Evolutionary conservation across 139 green algal species (phyloP), one percentile per base, ranked within the genome.

Genomic region (Medakamo hakoo): DNA sequence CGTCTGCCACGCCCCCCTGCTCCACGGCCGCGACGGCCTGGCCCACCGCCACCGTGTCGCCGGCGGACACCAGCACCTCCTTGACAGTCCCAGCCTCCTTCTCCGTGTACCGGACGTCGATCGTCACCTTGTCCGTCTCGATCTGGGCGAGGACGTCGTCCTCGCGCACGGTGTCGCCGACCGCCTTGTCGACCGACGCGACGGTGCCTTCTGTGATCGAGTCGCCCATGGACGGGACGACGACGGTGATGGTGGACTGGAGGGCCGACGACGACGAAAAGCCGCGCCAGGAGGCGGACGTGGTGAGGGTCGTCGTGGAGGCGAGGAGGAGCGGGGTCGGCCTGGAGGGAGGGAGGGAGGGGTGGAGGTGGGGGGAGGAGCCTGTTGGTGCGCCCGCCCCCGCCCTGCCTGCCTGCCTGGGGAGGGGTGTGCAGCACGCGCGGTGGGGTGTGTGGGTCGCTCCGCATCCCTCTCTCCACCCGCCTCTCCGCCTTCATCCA

Each of bases 61-160:
- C 83, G 59, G 85, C 78, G 20, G 78, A 75, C 0, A 94, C 76
- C 24, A 87, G 65, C 26, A 94, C 62, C 9, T 76, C 32, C 24
- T 64, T 81, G 19, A 95, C 27, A 3, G 69, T 67, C 22, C 82
- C 86, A 1, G 78, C 64, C 9, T 68, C 61, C 58, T 75, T 78
- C 29, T 73, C 63, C 3, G 75, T 81, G 75, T 89, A 95, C 67
- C 85, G 88, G 49, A 94, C 77, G 63, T 94, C 85, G n/a, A 95
- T 89, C 0, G 82, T 91, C 30, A 95, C 88, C 64, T 95, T 99
- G 74, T 99, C 93, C 0, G 93, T 99, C 64, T 99, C 93, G 49
- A 99, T 92, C 78, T 96, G 87, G 1, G 89, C 84, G 57, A 99
- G 86, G 14, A 98, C 72, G 55, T 98, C 93, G 66, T 98, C 93